Conservation (phyloP, 441 rosid species). For the Corymbia citriodora region DNA sequence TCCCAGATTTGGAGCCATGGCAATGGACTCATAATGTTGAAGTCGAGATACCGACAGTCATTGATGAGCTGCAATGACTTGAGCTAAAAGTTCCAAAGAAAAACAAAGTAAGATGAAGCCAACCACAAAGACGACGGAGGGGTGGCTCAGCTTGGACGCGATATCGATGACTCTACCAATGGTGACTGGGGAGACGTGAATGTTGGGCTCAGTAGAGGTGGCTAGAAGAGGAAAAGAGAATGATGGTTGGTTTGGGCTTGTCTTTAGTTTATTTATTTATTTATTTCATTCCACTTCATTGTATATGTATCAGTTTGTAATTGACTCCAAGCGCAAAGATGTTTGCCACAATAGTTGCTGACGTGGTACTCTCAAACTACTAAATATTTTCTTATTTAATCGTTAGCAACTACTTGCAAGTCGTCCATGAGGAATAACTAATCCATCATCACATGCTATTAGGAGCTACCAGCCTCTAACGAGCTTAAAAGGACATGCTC, state of each 20-base stretch:
- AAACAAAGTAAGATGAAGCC: not conserved
- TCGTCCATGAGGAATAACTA: not conserved
- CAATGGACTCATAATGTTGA: too few species aligned
- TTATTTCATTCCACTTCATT: too few species aligned
- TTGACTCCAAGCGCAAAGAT: not conserved
- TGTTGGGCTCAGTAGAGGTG: not conserved
- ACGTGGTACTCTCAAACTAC: not conserved
- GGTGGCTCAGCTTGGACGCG: not conserved
- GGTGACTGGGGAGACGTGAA: not conserved
- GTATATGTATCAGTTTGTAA: not conserved
- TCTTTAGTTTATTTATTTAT: too few species aligned
- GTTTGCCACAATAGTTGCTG: not conserved
- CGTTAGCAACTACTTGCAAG: not conserved
- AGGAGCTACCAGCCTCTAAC: not conserved
- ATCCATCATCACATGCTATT: not conserved
- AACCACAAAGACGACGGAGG: not conserved
- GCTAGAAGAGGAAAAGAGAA: not conserved
- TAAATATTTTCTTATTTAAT: not conserved
- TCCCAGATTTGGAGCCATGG: too few species aligned
- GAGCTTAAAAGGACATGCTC: not conserved
- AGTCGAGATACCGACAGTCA: rapidly evolving
- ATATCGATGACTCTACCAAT: not conserved
- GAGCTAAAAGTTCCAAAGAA: not conserved
- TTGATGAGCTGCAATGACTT: not conserved
- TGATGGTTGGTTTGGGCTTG: not conserved